phyloP scores from a whole-genome alignment of 208 protist species.

The Trypanosoma brucei region DNA sequence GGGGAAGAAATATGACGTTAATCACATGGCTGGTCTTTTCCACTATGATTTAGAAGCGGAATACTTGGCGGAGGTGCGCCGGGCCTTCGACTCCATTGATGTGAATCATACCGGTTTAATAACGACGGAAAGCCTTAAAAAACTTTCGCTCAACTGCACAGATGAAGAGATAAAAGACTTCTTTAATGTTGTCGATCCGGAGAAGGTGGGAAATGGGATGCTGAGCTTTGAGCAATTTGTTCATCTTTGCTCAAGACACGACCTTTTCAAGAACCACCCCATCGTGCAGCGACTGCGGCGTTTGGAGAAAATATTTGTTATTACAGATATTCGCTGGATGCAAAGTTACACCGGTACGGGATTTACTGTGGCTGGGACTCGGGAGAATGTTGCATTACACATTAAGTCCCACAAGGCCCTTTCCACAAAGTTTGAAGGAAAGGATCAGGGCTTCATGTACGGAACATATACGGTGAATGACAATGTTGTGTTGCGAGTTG shows the following conservation, averaged over 20 bases:
- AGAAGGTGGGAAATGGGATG: constrained; percentile 26
- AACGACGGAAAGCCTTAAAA: constrained; percentile 66
- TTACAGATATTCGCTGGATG: constrained; percentile 58
- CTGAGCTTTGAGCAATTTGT: constrained; percentile 87
- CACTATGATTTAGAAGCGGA: constrained; percentile 84
- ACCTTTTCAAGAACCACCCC: constrained; percentile 80
- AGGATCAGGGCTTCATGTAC: constrained; percentile 65
- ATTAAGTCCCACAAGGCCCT: constrained; percentile 50
- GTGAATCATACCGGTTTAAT: constrained; percentile 73
- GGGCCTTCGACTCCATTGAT: constrained; percentile 82
- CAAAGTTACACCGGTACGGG: constrained; percentile 65
- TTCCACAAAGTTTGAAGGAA: constrained; percentile 58
- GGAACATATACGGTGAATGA: constrained; percentile 41
- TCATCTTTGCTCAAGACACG: constrained; percentile 60
- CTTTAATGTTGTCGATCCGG: constrained; percentile 60
- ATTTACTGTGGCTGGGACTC: constrained; percentile 73
- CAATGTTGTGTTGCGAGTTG: constrained; percentile 65
- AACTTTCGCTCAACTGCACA: constrained; percentile 51
- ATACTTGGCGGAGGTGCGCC: constrained; percentile 64
- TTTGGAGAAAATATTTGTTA: constrained; percentile 70
- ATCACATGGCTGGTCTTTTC: constrained; percentile 73
- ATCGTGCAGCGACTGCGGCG: constrained; percentile 68
- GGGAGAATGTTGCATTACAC: constrained; percentile 67
- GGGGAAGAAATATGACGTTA: constrained; percentile 76
- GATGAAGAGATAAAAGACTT: constrained; percentile 61